Base-by-base conservation (phyloP, 805 yeast species). In the Clavispora fructus region DNA sequence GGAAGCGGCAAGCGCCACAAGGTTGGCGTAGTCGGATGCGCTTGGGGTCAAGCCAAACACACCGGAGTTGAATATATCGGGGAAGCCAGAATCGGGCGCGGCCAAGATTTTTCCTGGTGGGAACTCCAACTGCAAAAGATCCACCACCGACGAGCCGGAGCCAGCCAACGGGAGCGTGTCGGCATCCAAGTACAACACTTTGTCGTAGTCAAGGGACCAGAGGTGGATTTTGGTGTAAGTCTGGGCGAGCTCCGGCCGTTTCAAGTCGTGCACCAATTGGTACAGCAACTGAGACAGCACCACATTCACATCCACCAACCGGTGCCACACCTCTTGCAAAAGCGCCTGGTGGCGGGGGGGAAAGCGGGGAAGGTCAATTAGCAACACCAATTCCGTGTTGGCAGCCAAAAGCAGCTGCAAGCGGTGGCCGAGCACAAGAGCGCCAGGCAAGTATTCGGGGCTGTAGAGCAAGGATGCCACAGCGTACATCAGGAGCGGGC, bases 381-480 rank as follows among this genome's bases (percentile, higher is more conserved):
- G 53, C 4, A 72, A 48, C n/a, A 67, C 73, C 31, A 63, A 53
- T 35, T 46, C 49, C 19, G 58, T 47, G 27, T 49, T 39, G 6
- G 23, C 29, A 14, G 25, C 48, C 10, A 32, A 35, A 14, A 59
- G 27, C 38, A 43, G 50, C 28, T 56, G 54, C 46, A 62, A 42
- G 13, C 64, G 56, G 25, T 55, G 56, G 26, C 78, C 84, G 33
- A 81, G 58, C 1, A 79, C 77, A 29, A 80, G 62, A 0, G 81
- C 78, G 16, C 87, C 86, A 1, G 85, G 81, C 25, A 81, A 59
- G 58, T 81, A 81, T 32, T 70, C 69, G 14, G 74, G 61, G 25
- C 77, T 68, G 58, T 75, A 80, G 28, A 81, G 63, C 16, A 55
- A 48, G 9, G 58, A 45, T 7, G 58, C 57, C 26, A 53, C 46